Base-by-base conservation (phyloP, 768 basidiomycete genomes). In the Lentinus brumalis region DNA sequence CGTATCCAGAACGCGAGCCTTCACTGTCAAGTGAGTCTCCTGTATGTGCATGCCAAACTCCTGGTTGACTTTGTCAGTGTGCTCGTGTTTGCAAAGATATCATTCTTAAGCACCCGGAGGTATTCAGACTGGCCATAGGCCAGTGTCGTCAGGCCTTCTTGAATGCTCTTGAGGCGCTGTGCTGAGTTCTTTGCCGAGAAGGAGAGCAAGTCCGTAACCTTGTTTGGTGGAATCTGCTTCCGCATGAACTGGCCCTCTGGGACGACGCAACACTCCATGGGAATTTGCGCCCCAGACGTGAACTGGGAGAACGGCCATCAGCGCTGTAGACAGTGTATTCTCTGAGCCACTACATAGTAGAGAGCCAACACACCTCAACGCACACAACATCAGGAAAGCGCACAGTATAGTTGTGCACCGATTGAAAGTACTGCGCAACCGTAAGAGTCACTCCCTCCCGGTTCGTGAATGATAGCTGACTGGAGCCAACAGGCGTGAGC, bases 11-110 rank as follows among this genome's bases (percentile, higher is more conserved):
- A 92, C 74, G 2, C 92, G 80, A 0, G 89, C 91, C 26, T 81
- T 72, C 38, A 91, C 76, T 38, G 69, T 76, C 39, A 91, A 75
- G 0, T 89, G 86, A 5, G 77, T 67, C 5, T 72, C 61, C n/a
- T 76, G 77, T 18, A 94, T 86, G 2, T 76, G 63, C 81, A 94
- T 84, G 8, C 89, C 89, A 62, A 92, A 92, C 69, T 86, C 79
- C 60, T 70, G 57, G 35, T 35, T 7, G 26, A 50, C 21, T 14
- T 41, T 18, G 18, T 39, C 41, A 9, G 32, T 18, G n/a, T 21
- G 31, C 16, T 35, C 21, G 26, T 7, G 12, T 26, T 12, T 31
- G 21, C 21, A 26, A 26, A 26, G 32, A 6, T 6, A 35, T 6
- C 35, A 35, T 6, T 7, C 21, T 18, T 26, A 54, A 38, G 6